Evolutionary conservation across 441 rosid species (phyloP).

Genomic region (Iberis amara): DNA sequence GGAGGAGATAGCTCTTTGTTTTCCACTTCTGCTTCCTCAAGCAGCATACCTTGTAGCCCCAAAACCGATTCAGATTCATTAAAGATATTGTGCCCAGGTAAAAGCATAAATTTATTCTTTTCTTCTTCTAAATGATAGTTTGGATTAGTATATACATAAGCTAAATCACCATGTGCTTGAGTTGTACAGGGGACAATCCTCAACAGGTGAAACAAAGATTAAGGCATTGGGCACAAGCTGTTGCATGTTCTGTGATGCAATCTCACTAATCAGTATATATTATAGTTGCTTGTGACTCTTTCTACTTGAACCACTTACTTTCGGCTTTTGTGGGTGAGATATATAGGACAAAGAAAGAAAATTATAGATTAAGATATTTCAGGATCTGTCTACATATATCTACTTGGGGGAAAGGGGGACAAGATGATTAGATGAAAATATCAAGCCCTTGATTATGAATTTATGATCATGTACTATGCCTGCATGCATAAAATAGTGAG

Average conservation of each 20-base stretch:
- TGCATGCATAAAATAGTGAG: no score
- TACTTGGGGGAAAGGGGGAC: no score
- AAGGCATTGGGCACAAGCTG: constrained; percentile 99
- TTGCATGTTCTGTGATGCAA: constrained; percentile 93
- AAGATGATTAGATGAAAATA: no score
- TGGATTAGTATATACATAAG: not conserved
- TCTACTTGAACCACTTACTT: constrained; percentile 20
- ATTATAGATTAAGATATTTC: no score
- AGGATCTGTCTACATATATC: no score
- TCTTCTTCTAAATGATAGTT: not conserved
- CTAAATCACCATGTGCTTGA: constrained; percentile 12
- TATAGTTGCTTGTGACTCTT: constrained; percentile 21
- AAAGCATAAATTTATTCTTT: not conserved
- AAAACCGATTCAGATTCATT: constrained; percentile 55
- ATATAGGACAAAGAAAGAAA: constrained; percentile 19
- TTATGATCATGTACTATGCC: no score
- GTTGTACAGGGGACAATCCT: constrained; percentile 70
- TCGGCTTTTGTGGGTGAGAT: constrained; percentile 28
- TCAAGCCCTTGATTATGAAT: no score
- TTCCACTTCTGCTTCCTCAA: constrained; percentile 34
- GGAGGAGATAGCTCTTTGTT: constrained; percentile 36
- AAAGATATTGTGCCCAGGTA: constrained; percentile 80
- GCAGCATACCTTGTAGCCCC: constrained; percentile 66
- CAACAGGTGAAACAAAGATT: constrained; percentile 80
- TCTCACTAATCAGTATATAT: constrained; percentile 35